Base-by-base conservation (phyloP, 1,139 yeast genomes). In the Suzukiozyma palmioleophila region DNA sequence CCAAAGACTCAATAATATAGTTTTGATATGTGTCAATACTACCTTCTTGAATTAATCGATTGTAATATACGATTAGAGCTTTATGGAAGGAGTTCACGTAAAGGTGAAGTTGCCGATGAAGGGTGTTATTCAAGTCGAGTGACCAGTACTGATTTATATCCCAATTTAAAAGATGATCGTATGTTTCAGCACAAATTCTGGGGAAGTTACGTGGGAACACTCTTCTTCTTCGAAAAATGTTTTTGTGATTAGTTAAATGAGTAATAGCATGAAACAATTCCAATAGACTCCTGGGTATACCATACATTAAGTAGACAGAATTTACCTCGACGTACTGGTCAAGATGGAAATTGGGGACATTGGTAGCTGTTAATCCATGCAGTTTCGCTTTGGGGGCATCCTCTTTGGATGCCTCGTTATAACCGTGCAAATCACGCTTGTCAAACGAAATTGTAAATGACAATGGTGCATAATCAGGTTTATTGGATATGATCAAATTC, bases 161-260 rank as follows among this genome's bases (percentile, higher is more conserved):
- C 80, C 81, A 77, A 39, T 59, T 63, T 33, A 68, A 47, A 25
- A 77, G 53, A 32, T 64, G 66, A 41, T 76, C 81, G 47, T 76
- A 81, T 5, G 71, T 51, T 37, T 76, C 81, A 39, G 81, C 75
- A 49, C 81, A 76, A 2, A 76, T 60, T 42, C 66, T 64, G 3
- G 81, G 81, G 50, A 76, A 77, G 48, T 76, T 77, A 35, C 81
- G 56, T 0, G 82, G 81, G 37, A 63, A 67, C n/a, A 66, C 64
- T 26, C 66, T 61, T 29, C 64, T 63, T n/a, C 67, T 52, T 32
- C 59, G 52, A 48, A 77, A 76, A 39, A 73, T 68, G 39, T 73
- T 68, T 49, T 75, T 73, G 49, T 77, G 81, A 51, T 77, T 77
- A 1, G 82, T 66, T 34, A 77, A 55, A 37, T 65, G 69, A 7